These are phyloP conservation scores for Penicillium waksmanii DNA, from an alignment of 495 filamentous ascomycete genomes.

Conservation along the genomic window DNA sequence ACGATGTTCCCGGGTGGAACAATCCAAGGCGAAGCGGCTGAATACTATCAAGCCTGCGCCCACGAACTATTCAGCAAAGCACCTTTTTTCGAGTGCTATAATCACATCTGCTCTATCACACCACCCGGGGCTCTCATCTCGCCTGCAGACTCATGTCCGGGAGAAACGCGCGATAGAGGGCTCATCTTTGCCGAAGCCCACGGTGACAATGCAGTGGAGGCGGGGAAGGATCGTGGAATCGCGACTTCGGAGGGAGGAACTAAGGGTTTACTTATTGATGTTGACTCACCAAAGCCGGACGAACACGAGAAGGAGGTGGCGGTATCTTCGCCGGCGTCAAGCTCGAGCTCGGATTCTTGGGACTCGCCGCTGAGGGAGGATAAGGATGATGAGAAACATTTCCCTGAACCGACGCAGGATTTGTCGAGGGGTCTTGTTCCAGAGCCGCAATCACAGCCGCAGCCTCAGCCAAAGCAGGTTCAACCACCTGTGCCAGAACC, in stretches of 20 bases:
- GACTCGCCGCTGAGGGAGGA: conserved; percentile 14
- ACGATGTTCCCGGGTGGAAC: conserved; percentile 34
- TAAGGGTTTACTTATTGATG: conserved; percentile 34
- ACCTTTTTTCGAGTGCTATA: conserved; percentile 54
- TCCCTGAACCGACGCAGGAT: conserved; percentile 12
- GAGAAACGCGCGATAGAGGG: conserved; percentile 5
- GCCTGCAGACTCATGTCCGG: neutral
- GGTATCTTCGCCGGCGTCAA: conserved; percentile 10
- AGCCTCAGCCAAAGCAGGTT: neutral
- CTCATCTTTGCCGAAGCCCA: neutral
- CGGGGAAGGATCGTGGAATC: neutral
- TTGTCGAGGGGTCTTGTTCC: conserved; percentile 2
- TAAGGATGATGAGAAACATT: conserved; percentile 17
- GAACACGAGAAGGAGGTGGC: conserved; percentile 8
- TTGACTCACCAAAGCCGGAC: conserved; percentile 28
- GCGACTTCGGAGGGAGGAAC: neutral
- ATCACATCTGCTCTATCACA: conserved; percentile 52
- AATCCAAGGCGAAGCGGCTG: conserved; percentile 49
- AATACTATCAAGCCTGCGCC: conserved; percentile 58
- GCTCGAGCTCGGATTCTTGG: conserved; percentile 23
- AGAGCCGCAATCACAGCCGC: neutral
- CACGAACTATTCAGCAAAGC: conserved; percentile 53
- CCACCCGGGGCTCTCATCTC: conserved; percentile 6
- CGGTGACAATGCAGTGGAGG: neutral
- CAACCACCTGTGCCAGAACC: conserved; percentile 12